Evolutionary conservation across 805 yeast species (phyloP).

Genomic region (Hanseniaspora hatyaiensis): DNA sequence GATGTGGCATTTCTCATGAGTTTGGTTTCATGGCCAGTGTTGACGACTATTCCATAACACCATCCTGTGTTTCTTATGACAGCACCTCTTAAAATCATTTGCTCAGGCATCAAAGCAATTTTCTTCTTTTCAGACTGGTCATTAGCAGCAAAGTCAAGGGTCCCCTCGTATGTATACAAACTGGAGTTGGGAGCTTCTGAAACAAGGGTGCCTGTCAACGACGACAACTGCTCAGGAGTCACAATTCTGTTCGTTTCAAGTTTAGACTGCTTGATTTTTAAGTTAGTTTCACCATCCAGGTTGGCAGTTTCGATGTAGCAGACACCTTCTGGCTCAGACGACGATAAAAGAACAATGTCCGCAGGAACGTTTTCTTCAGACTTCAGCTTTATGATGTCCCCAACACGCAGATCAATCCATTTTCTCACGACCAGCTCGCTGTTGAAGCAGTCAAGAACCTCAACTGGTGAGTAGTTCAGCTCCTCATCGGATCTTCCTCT

Average conservation of each 20-base stretch:
- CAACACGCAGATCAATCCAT: slow-evolving; percentile 85
- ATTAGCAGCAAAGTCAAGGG: slow-evolving; percentile 33
- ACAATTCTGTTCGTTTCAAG: slow-evolving; percentile 65
- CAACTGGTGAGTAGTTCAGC: slow-evolving; percentile 64
- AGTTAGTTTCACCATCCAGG: slow-evolving; percentile 92
- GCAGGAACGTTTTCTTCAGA: slow-evolving; percentile 93
- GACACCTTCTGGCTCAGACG: slow-evolving; percentile 96
- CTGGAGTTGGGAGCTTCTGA: slow-evolving; percentile 93
- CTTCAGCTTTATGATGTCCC: slow-evolving; percentile 74
- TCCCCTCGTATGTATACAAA: slow-evolving; percentile 90
- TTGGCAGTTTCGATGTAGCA: slow-evolving; percentile 97
- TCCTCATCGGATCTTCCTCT: slow-evolving; percentile 83
- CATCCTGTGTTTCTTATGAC: slow-evolving; percentile 87
- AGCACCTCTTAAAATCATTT: slow-evolving; percentile 86
- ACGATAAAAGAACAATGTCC: slow-evolving; percentile 68
- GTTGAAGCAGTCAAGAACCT: slow-evolving; percentile 44
- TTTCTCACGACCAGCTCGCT: slow-evolving; percentile 47
- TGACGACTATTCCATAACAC: slow-evolving; percentile 86
- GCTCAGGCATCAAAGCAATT: slow-evolving; percentile 79
- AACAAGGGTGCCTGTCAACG: slow-evolving; percentile 46
- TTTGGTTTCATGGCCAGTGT: slow-evolving; percentile 97
- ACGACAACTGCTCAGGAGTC: slow-evolving; percentile 47
- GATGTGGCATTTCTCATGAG: slow-evolving; percentile 98
- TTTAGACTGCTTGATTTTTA: slow-evolving; percentile 83
- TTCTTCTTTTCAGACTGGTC: slow-evolving; percentile 34